Evolutionary conservation across 352 stramenopile genomes (phyloP), one percentile per base, ranked within the genome.

Genomic region (Phytophthora pseudosyringae): DNA sequence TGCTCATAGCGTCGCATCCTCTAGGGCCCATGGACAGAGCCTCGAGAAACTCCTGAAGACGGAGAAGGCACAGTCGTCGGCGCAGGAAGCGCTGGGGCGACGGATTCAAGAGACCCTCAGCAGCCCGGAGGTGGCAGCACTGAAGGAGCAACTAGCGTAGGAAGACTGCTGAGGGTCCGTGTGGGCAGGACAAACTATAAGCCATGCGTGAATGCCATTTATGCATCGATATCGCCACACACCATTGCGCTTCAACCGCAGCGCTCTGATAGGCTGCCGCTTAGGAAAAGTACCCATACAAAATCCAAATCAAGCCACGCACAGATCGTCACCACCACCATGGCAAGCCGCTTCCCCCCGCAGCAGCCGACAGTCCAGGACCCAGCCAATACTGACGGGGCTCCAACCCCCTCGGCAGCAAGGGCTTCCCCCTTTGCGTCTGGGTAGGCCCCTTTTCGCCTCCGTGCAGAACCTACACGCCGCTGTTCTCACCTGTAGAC

Each of bases 371-470:
- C 53, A 9, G 38, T 28, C 12, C 49, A 56, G n/a, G 56, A 70
- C 18, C 15, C 47, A 12, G 15, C 31, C 31, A 51, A 44, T 48
- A 16, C 35, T 36, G 31, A n/a, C n/a, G 45, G 36, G 21, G 7
- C 64, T 15, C 9, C 33, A 4, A 32, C 44, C 10, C 28, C 67
- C 32, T 38, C 43, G 1, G 43, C 38, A 47, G n/a, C 61, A 35
- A 66, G 57, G 16, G 12, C 59, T 25, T 71, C 65, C 12, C 64
- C 69, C 39, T 77, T 77, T 29, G 53, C 69, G 18, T 77, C 69
- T 13, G 59, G 69, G 69, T 77, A 65, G 3, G 16, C 13, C 12
- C 28, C 1, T 43, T 16, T 51, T n/a, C 15, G 26, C 8, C 38
- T 4, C 29, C 46, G 4, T 56, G 18, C 15, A 28, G 31, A 49